Evolutionary conservation across 2,329 filamentous ascomycete species (phyloP), one percentile per base, ranked within the genome.

Genomic region (Pseudogymnoascus sp.): DNA sequence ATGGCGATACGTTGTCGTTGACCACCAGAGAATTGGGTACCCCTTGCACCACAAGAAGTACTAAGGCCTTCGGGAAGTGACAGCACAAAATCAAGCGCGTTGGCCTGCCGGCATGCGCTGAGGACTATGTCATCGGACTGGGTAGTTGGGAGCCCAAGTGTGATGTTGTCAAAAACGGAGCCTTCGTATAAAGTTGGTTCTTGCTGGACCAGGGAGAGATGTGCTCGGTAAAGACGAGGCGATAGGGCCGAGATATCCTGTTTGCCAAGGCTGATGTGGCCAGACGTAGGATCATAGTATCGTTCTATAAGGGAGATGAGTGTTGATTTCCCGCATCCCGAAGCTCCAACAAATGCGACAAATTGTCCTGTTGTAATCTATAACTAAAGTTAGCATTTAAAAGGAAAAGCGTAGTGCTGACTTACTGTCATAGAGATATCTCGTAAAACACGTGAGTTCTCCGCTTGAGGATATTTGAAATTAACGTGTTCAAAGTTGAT

Each of bases 1-100:
- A 97, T 91, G 18, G 86, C 86, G 1, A 97, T 73, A 0, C 91
- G 81, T 71, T 97, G 92, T 0, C 87, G 83, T 71, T 97, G 92
- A 0, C 93, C 93, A 0, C 90, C 91, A 0, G 87, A 91, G 0
- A 97, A 73, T 0, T 80, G 76, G 16, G 87, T 80, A 0, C 90
- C 90, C 3, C 90, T 89, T 54, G 91, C 89, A 1, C 91, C 91
- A 1, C 96, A 79, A 0, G 84, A 63, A 0, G 92, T 96, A 18
- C 82, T 76, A 72, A 91, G 93, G 1, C 87, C 86, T 0, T 80
- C 73, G 0, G 90, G 84, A 0, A 97, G 80, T 2, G 85, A 88
- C 14, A 75, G 70, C 64, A 96, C 84, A 72, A 95, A 96, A 0
- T 89, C 85, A 30, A 72, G 57, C 25, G 32, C 20, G 32, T 37